These are phyloP conservation scores for Colletotrichum tropicale DNA, from an alignment of 2,329 filamentous ascomycete species.

Conservation along the genomic window DNA sequence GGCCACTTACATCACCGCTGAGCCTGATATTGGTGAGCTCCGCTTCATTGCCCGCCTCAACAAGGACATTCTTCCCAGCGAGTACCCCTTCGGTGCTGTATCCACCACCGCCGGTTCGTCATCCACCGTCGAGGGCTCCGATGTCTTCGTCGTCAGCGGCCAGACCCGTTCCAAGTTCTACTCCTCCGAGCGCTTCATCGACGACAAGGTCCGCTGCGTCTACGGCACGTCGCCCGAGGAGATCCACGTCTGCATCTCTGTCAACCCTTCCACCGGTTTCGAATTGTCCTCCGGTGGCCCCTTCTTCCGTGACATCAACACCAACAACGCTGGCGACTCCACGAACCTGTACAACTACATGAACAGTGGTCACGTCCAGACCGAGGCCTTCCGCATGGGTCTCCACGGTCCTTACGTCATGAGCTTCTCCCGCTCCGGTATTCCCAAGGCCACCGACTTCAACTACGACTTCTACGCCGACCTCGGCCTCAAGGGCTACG, in stretches of 20 bases:
- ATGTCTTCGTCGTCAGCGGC: conserved; percentile 63
- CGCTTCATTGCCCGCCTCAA: conserved; percentile 69
- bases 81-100: conserved; percentile 57
- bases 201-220: conserved; percentile 68
- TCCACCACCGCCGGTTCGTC: conserved; percentile 59
- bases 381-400: conserved; percentile 65
- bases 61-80: conserved; percentile 50
- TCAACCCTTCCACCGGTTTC: conserved; percentile 44
- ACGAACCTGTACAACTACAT: conserved; percentile 71
- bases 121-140: conserved; percentile 60
- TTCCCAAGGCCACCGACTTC: conserved; percentile 50
- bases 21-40: conserved; percentile 63
- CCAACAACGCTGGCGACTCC: conserved; percentile 64
- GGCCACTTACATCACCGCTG: conserved; percentile 64
- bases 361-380: conserved; percentile 69
- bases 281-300: conserved; percentile 70
- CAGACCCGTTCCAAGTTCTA: conserved; percentile 75
- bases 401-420: conserved; percentile 71
- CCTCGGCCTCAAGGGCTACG: conserved; percentile 62
- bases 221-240: conserved; percentile 46
- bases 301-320: conserved; percentile 70
- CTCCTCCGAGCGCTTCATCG: conserved; percentile 72
- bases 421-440: conserved; percentile 61
- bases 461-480: conserved; percentile 66
- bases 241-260: conserved; percentile 66